Conservation (phyloP, 768 basidiomycete species). For the Austroboletus eburneus region DNA sequence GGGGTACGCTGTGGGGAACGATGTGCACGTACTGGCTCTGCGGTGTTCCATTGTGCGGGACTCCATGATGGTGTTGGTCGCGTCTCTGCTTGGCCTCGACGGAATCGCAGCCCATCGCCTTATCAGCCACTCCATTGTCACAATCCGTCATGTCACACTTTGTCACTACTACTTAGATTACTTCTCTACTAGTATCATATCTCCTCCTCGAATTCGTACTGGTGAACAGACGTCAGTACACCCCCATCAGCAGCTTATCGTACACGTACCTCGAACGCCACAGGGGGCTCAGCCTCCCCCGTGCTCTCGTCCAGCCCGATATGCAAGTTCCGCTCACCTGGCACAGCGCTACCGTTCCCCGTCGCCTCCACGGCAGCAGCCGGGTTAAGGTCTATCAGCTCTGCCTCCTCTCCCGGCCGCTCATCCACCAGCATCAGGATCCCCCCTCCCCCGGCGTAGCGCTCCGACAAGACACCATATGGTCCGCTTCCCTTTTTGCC, state of each 20-base stretch:
- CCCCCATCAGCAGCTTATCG: background rate
- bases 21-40: conserved; percentile 62
- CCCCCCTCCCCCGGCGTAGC: conserved; percentile 77
- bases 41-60: conserved; percentile 73
- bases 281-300: conserved; percentile 73
- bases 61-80: conserved; percentile 35
- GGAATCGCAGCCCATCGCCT: conserved; percentile 19
- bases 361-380: conserved; percentile 21
- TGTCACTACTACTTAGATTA: conserved; percentile 10
- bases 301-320: conserved; percentile 67
- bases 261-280: conserved; percentile 72
- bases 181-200: conserved; percentile 18
- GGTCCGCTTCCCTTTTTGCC: conserved; percentile 30
- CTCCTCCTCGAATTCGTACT: conserved; percentile 79
- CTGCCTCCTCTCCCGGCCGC: conserved; percentile 62
- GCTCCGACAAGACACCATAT: conserved; percentile 44
- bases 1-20: background rate
- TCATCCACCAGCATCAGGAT: conserved; percentile 81
- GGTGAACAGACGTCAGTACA: too few species aligned
- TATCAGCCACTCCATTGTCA: conserved; percentile 25
- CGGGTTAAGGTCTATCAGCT: conserved; percentile 65
- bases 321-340: conserved; percentile 39
- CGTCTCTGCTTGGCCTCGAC: conserved; percentile 13
- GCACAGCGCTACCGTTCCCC: conserved; percentile 30
- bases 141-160: conserved; percentile 15